Base-by-base conservation (phyloP, 805 yeast genomes). In the Candida multigemmis region DNA sequence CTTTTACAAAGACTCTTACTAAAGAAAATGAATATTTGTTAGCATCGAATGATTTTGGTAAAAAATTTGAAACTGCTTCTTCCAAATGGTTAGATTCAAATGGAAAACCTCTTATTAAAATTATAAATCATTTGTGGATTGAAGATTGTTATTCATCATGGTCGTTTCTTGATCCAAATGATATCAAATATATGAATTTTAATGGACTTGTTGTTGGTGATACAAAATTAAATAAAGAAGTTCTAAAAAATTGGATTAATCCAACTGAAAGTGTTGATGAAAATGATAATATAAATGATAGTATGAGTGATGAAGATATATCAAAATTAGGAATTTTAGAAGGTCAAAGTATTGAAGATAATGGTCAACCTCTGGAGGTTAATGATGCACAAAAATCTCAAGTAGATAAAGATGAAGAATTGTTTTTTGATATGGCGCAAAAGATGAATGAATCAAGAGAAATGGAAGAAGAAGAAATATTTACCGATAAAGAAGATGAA, bases 101-200 rank as follows among this genome's bases (percentile, higher is more conserved):
- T 19, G 47, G 45, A 0, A 24, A 37, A 5, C 52, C 49, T 0
- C 31, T 33, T 5, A 47, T 83, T 13, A 63, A 65, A 16, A 60
- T 79, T 2, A 76, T 83, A 1, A 86, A 81, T 43, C 95, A 85
- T 50, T 44, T 77, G 9, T 89, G 98, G 98, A 52, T 89, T 9
- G 97, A 89, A 44, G 87, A 82, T 29, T 69, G 85, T 22, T 89
- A 66, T 34, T 38, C 53, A 7, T 50, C 64, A 24, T 81, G 91
- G 87, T 55, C 53, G 26, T 37, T 63, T 4, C 64, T 68, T 37
- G 71, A 74, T 20, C 64, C 50, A 4, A 40, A 53, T 1, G 42
- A 49, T 10, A 60, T 70, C 3, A 58, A 70, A 17, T 83, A 71
- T 48, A 46, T 63, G 7, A 55, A 57, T 25, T 53, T 72, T 21